These are phyloP conservation scores for Silene coronaria DNA, from an alignment of 179 eudicot genomes.

Conservation along the genomic window DNA sequence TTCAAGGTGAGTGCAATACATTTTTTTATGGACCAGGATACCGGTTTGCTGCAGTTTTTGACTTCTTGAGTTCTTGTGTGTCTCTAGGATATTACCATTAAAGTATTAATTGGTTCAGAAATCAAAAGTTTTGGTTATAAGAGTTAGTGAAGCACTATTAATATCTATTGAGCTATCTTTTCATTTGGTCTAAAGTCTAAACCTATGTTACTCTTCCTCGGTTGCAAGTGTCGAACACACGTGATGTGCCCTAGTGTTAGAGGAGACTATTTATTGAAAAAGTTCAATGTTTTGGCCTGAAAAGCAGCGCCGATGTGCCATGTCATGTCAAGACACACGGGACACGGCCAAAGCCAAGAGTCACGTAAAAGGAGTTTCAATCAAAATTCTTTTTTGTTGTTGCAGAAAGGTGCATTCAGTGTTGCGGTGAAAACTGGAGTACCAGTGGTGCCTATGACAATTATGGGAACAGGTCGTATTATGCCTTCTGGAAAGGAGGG, in stretches of 20 bases:
- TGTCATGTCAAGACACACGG: too few relatives aligned
- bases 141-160: too few relatives aligned
- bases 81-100: too few relatives aligned
- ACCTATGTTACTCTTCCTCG: background rate
- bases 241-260: too few relatives aligned
- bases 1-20: slow-evolving; percentile 70
- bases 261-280: too few relatives aligned
- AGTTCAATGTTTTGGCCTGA: background rate
- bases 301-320: background rate
- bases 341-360: background rate
- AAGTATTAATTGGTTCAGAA: too few relatives aligned
- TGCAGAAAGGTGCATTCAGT: slow-evolving; percentile 97
- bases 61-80: background rate
- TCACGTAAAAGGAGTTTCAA: background rate
- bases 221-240: too few relatives aligned
- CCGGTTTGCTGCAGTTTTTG: background rate
- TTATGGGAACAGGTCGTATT: slow-evolving; percentile 81
- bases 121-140: too few relatives aligned
- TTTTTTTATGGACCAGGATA: background rate
- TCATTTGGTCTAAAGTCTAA: background rate
- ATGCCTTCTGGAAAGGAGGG: slow-evolving; percentile 88
- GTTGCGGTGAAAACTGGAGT: slow-evolving; percentile 75
- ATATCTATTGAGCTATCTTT: background rate
- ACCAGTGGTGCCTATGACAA: slow-evolving; percentile 83
- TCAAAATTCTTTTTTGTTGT: slow-evolving; percentile 8